A percentile compares a stretch with the other conserved stretches of the same genome.
Conservation (phyloP, 1,284 basidiomycete species). For the Agaricales sp. region DNA sequence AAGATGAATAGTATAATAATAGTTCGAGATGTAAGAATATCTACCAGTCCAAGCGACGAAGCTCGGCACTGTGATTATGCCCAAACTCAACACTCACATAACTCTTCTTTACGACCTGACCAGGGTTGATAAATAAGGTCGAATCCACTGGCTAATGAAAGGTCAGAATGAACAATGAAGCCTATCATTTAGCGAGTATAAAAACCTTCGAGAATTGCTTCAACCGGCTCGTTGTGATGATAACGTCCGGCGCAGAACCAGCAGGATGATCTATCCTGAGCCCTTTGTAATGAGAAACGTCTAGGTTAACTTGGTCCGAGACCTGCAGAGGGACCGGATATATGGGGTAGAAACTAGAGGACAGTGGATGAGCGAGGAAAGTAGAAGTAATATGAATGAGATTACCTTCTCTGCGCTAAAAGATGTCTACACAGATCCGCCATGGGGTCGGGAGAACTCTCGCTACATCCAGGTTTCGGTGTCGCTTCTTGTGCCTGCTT, state of each 20-base stretch:
- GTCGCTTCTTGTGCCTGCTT: conserved; percentile 62
- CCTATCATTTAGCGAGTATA: not conserved
- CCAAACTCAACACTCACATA: not conserved
- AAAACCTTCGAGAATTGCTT: conserved; percentile 80
- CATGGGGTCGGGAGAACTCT: conserved; percentile 55
- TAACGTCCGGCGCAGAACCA: conserved; percentile 61
- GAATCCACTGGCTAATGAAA: not conserved
- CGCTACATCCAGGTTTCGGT: too few species aligned
- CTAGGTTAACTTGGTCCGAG: conserved; percentile 75
- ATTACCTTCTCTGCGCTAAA: conserved; percentile 77
- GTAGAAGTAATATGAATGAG: conserved; percentile 4
- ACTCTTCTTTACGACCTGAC: not conserved
- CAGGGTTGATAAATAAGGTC: not conserved
- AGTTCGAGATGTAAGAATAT: too few species aligned
- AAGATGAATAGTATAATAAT: too few species aligned
- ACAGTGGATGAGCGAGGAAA: conserved; percentile 1
- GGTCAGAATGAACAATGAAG: not conserved
- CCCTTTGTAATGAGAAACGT: conserved; percentile 64
- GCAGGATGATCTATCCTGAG: conserved; percentile 35
- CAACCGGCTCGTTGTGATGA: conserved; percentile 77
- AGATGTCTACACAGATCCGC: conserved; percentile 72
- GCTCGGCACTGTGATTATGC: too few species aligned
- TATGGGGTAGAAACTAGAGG: conserved; percentile 81
- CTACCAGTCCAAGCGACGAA: too few species aligned
- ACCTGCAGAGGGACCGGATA: conserved; percentile 79